Conservation (phyloP, 1,284 basidiomycete species). For the Marasmius oreades region DNA sequence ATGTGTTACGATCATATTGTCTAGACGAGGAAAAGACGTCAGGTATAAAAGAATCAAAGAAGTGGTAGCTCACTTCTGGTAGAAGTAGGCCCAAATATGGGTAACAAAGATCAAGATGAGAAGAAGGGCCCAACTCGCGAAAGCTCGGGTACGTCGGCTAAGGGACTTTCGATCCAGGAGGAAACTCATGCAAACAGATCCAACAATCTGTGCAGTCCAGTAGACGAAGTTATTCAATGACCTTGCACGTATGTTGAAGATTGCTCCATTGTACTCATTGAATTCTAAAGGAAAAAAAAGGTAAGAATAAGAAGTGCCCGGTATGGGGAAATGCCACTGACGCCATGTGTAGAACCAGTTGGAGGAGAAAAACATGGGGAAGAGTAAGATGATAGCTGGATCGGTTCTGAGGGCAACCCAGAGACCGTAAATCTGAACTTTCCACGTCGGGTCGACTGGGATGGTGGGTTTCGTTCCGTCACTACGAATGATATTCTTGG, state of each 20-base stretch:
- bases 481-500: constrained; percentile 62
- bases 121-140: constrained; percentile 58
- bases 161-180: constrained; percentile 54
- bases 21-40: constrained; percentile 26
- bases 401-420: constrained; percentile 51
- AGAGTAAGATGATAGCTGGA: constrained; percentile 54
- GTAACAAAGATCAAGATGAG: constrained; percentile 58
- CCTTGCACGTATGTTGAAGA: constrained; percentile 37
- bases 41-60: not conserved
- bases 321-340: constrained; percentile 27
- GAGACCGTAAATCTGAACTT: constrained; percentile 48
- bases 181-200: constrained; percentile 58
- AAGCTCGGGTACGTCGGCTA: constrained; percentile 59
- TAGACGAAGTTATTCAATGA: constrained; percentile 67
- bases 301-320: not conserved
- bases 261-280: constrained; percentile 18
- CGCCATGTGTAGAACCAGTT: constrained; percentile 82
- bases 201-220: constrained; percentile 64
- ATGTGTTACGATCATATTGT: constrained; percentile 54
- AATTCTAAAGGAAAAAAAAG: constrained; percentile 7
- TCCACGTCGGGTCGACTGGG: constrained; percentile 70
- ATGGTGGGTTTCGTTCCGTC: constrained; percentile 66
- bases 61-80: constrained; percentile 52
- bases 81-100: constrained; percentile 67
- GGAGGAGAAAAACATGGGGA: constrained; percentile 69